These are phyloP conservation scores for Rhodamnia argentea DNA, from an alignment of 345 rosid genomes.

Conservation along the genomic window DNA sequence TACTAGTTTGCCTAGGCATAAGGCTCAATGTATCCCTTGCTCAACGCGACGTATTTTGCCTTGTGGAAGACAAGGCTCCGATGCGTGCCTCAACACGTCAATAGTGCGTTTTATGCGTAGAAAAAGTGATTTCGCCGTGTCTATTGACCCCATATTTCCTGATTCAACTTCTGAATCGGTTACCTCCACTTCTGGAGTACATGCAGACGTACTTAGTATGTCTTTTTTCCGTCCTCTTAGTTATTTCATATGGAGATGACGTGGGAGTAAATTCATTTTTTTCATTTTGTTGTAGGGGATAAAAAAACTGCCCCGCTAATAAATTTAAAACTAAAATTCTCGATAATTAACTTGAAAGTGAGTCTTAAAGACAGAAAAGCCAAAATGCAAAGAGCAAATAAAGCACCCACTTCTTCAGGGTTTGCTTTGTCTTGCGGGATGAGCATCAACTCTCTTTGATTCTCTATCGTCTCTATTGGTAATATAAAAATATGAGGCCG, in stretches of 20 bases:
- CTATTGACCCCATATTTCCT: neutral
- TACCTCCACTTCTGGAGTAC: neutral
- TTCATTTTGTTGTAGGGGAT: neutral
- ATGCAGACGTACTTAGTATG: neutral
- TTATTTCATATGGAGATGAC: neutral
- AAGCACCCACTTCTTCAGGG: neutral
- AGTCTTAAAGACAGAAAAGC: neutral
- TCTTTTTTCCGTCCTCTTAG: accelerated
- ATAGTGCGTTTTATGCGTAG: neutral
- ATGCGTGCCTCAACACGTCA: accelerated
- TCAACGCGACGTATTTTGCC: neutral
- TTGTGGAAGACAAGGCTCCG: neutral
- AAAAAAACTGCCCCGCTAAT: accelerated
- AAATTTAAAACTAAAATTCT: neutral
- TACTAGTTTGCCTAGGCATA: neutral
- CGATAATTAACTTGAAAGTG: neutral
- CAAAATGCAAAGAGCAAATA: neutral
- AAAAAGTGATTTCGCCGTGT: neutral
- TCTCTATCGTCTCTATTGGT: too few species aligned
- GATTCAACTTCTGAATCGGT: neutral
- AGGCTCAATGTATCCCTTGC: neutral
- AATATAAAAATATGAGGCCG: neutral
- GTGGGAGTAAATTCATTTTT: neutral
- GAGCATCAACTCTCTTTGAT: too few species aligned
- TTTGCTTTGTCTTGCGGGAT: neutral